Evolutionary conservation across 2,329 filamentous ascomycete species (phyloP), one percentile per base, ranked within the genome.

Genomic region (Penicillium sp.): DNA sequence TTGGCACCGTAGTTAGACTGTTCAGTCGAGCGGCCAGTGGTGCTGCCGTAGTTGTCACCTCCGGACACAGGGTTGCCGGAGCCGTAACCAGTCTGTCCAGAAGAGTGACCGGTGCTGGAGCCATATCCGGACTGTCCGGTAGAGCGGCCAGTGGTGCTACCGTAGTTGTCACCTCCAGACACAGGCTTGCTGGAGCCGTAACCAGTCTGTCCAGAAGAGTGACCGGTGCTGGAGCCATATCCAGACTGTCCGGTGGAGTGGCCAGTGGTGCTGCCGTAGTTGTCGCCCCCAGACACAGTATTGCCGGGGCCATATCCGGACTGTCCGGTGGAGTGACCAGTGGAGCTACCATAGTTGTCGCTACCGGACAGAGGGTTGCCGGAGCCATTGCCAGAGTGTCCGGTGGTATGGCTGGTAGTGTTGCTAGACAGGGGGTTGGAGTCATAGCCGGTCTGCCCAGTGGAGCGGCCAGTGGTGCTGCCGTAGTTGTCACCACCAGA

Each of bases 401-500:
- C 35, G 5, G 46, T 49, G 25, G 17, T 14, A 9, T 14, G 30
- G 12, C 30, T 11, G 12, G 30, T 33, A 11, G 28, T 30, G 28
- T 9, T 9, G 28, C 28, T 30, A 1, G 38, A 41, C 7, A 26
- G 1, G 16, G 38, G 22, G 4, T 42, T 42, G 0, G 40, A 43
- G 1, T 25, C 25, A 2, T 50, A 45, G 26, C 33, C 33, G 1
- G 28, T 19, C 4, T 33, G 35, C 11, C n/a, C 43, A 6, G 50
- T 7, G 6, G 51, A 25, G 16, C 43, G 48, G 1, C 48, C 30
- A 3, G 45, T 44, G 26, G 25, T 12, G 28, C 42, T 35, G 8
- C 47, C 49, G 10, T 49, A 54, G 38, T n/a, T 42, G 14, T 51
- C 57, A 8, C 22, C 44, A 4, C 50, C 22, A 14, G 55, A 45